phyloP scores from a whole-genome alignment of 2,329 filamentous ascomycete species.

The Hymenoscyphus linearis region DNA sequence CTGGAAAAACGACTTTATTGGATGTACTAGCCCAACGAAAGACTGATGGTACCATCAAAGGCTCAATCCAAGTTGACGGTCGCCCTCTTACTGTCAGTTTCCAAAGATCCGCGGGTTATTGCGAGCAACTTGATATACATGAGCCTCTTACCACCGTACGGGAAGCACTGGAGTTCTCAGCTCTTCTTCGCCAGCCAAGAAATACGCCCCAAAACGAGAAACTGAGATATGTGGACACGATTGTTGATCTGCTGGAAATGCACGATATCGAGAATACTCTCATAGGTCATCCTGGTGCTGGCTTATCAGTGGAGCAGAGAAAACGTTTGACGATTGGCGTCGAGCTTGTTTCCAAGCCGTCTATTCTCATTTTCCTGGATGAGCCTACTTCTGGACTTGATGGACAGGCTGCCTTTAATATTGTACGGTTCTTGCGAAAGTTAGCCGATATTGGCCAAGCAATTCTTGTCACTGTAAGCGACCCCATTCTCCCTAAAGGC shows the following conservation, averaged over 20 bases:
- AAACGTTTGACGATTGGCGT: conserved; percentile 60
- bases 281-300: conserved; percentile 57
- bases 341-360: conserved; percentile 51
- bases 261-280: conserved; percentile 60
- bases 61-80: conserved; percentile 68
- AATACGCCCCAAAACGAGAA: conserved; percentile 69
- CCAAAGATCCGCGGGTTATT: conserved; percentile 71
- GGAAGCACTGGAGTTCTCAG: conserved; percentile 83
- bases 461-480: conserved; percentile 42
- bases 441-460: conserved; percentile 51
- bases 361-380: conserved; percentile 56
- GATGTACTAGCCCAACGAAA: conserved; percentile 56
- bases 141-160: conserved; percentile 74
- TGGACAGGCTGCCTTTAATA: conserved; percentile 58
- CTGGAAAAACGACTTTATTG: conserved; percentile 57
- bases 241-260: conserved; percentile 59
- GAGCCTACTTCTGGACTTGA: conserved; percentile 60
- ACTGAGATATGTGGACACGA: conserved; percentile 78
- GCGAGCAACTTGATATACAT: conserved; percentile 89
- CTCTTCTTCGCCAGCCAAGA: conserved; percentile 78
- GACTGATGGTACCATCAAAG: conserved; percentile 82
- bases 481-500: background rate
- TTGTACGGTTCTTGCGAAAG: conserved; percentile 56
- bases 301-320: conserved; percentile 56
- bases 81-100: conserved; percentile 71